Conservation (phyloP, 2,329 filamentous ascomycete genomes). For the Davidsoniella eucalypti region DNA sequence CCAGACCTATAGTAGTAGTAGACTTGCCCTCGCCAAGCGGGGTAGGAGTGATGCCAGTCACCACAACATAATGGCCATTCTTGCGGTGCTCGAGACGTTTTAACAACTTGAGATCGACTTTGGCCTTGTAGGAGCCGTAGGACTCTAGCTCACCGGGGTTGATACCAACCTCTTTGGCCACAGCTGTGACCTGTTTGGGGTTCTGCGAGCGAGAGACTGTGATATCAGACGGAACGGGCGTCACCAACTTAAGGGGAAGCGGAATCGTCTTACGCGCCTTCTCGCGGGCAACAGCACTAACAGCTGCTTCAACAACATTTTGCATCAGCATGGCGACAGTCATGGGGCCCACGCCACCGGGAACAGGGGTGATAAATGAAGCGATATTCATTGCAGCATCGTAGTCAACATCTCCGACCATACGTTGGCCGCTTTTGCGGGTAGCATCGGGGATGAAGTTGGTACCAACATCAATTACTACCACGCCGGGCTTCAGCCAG, state of each 20-base stretch:
- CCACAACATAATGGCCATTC: slow-evolving; percentile 80
- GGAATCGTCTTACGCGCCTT: slow-evolving; percentile 66
- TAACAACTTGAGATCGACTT: slow-evolving; percentile 70
- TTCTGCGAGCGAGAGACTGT: slow-evolving; percentile 75
- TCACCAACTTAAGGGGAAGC: slow-evolving; percentile 62
- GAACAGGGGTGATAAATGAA: slow-evolving; percentile 87
- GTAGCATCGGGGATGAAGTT: slow-evolving; percentile 83
- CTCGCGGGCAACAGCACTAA: slow-evolving; percentile 64
- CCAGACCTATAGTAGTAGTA: slow-evolving; percentile 89
- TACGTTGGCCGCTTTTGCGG: slow-evolving; percentile 80
- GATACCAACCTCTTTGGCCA: slow-evolving; percentile 80
- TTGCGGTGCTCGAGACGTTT: slow-evolving; percentile 73
- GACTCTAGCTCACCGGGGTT: slow-evolving; percentile 79
- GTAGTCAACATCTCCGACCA: slow-evolving; percentile 92
- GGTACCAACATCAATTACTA: slow-evolving; percentile 94
- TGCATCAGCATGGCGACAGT: slow-evolving; percentile 96
- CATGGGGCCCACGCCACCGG: slow-evolving; percentile 95
- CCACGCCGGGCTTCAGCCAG: slow-evolving; percentile 86
- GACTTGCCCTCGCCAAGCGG: slow-evolving; percentile 96
- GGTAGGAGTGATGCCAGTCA: slow-evolving; percentile 92
- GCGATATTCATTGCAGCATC: slow-evolving; percentile 71
- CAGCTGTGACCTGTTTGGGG: slow-evolving; percentile 75
- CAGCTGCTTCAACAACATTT: slow-evolving; percentile 81
- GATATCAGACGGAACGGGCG: slow-evolving; percentile 89
- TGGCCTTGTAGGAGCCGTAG: slow-evolving; percentile 90